Conservation (phyloP, 257 asterid genomes). For the Lycium barbarum region DNA sequence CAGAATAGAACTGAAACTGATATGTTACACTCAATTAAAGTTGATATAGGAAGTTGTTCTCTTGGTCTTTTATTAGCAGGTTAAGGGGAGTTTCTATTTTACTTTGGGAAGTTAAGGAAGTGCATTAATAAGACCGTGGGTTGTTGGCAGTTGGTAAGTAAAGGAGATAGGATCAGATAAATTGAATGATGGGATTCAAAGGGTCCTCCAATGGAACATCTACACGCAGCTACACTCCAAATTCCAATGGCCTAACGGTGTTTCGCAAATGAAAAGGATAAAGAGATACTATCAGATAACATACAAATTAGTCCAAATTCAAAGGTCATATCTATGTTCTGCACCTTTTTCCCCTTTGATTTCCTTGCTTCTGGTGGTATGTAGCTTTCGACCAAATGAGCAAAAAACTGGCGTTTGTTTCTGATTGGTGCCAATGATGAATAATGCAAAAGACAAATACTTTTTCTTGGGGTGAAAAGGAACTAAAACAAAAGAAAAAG, state of each 20-base stretch:
- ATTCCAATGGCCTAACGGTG: conserved; percentile 1
- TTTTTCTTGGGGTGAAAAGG: background rate
- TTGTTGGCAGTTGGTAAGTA: background rate
- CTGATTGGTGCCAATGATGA: conserved; percentile 9
- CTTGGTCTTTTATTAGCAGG: background rate
- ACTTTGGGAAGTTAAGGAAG: background rate
- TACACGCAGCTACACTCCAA: background rate
- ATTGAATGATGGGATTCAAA: background rate
- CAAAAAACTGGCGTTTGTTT: conserved; percentile 10
- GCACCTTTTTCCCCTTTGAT: background rate
- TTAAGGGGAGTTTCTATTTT: background rate
- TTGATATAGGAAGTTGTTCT: background rate
- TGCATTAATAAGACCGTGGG: background rate
- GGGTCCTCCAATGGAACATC: background rate
- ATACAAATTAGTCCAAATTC: conserved; percentile 17
- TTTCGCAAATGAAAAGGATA: background rate
- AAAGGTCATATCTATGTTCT: background rate
- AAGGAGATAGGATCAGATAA: background rate
- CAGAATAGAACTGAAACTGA: background rate
- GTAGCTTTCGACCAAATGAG: conserved; percentile 26
- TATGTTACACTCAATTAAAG: background rate
- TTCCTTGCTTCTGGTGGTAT: conserved; percentile 9
- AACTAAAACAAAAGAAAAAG: background rate
- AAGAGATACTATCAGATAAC: background rate
- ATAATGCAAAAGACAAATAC: background rate